Evolutionary conservation across 1,284 basidiomycete genomes (phyloP).

Genomic region (Xerocomus amazonicus): DNA sequence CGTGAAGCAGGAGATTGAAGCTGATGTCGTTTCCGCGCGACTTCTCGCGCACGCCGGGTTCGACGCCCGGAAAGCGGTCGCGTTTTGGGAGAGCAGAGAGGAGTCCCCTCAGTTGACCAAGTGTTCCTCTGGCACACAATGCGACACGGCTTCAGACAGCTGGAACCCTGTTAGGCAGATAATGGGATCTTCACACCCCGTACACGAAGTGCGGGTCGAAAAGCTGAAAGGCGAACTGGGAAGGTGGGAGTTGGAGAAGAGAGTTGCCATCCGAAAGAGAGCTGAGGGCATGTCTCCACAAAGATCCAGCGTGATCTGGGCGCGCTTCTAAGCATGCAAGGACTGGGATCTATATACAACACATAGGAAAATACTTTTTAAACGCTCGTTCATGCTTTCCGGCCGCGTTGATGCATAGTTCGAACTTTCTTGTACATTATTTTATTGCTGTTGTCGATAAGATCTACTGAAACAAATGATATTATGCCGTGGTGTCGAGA

Average conservation of each 20-base stretch:
- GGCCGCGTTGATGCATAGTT: background rate
- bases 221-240: conserved; percentile 51
- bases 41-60: conserved; percentile 85
- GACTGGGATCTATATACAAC: conserved; percentile 2
- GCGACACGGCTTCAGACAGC: conserved; percentile 5
- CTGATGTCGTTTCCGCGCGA: conserved; percentile 83
- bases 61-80: conserved; percentile 70
- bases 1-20: conserved; percentile 79
- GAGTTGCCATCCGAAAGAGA: conserved; percentile 24
- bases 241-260: conserved; percentile 48
- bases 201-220: conserved; percentile 47
- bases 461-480: no score
- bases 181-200: conserved; percentile 48
- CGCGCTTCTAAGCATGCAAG: conserved; percentile 11
- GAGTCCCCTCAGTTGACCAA: conserved; percentile 34
- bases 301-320: conserved; percentile 11
- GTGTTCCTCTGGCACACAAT: conserved; percentile 35
- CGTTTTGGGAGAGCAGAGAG: conserved; percentile 65
- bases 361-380: background rate
- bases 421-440: background rate
- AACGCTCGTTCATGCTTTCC: background rate
- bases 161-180: conserved; percentile 21
- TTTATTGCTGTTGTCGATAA: background rate
- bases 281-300: conserved; percentile 17
- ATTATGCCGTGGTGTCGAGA: no score